phyloP scores from a whole-genome alignment of 2,329 filamentous ascomycete genomes.

The Lojkania enalia region DNA sequence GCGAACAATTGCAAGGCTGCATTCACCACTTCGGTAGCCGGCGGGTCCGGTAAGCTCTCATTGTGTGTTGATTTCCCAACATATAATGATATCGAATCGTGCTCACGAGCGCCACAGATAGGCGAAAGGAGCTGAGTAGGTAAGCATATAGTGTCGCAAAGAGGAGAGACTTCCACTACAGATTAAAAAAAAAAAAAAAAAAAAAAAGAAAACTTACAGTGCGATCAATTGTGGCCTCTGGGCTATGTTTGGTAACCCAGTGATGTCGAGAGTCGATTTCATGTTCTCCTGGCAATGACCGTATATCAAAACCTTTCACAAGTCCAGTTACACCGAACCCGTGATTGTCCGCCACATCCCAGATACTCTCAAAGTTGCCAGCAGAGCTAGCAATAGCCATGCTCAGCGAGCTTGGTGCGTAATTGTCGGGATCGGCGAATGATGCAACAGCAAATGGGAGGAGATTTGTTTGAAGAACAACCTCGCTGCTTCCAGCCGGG shows the following conservation, averaged over 20 bases:
- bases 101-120: slow-evolving; percentile 80
- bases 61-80: slow-evolving; percentile 57
- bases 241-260: slow-evolving; percentile 58
- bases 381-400: slow-evolving; percentile 89
- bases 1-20: slow-evolving; percentile 92
- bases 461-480: slow-evolving; percentile 86
- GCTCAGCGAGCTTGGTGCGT: slow-evolving; percentile 80
- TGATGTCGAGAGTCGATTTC: slow-evolving; percentile 50
- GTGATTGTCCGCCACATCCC: slow-evolving; percentile 93
- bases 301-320: slow-evolving; percentile 74
- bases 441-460: slow-evolving; percentile 86
- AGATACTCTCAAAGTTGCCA: slow-evolving; percentile 87
- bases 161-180: too few relatives aligned
- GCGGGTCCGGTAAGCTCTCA: slow-evolving; percentile 68
- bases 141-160: slow-evolving; percentile 17
- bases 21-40: slow-evolving; percentile 91
- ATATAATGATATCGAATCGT: slow-evolving; percentile 85
- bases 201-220: slow-evolving; percentile 33
- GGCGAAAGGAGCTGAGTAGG: slow-evolving; percentile 55
- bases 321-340: slow-evolving; percentile 92
- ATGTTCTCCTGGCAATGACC: slow-evolving; percentile 66
- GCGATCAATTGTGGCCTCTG: slow-evolving; percentile 68
- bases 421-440: slow-evolving; percentile 91
- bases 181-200: too few relatives aligned
- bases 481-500: slow-evolving; percentile 80